phyloP scores from a whole-genome alignment of 148 eudicot genomes.

The Heliosperma pusillum region DNA sequence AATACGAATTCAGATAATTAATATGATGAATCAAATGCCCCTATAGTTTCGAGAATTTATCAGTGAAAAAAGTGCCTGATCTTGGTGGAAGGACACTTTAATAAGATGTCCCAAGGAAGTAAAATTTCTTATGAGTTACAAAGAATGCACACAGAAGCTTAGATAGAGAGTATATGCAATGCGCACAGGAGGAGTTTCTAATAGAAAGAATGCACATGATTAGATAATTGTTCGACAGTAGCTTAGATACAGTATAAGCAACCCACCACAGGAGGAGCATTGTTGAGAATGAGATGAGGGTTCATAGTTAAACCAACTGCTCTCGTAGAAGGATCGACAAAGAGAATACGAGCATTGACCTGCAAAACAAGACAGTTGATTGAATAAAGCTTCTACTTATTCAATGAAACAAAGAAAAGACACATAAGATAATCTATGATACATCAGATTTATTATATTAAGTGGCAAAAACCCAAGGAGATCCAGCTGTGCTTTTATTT shows the following conservation, averaged over 20 bases:
- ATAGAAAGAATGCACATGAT: conserved; percentile 4
- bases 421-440: background rate
- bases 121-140: background rate
- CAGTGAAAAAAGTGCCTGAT: background rate
- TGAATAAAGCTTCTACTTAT: background rate
- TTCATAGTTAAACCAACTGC: conserved; percentile 93
- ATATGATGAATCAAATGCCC: background rate
- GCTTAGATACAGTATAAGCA: conserved; percentile 8
- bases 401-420: conserved; percentile 2
- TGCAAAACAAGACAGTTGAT: conserved; percentile 17
- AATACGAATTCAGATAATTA: background rate
- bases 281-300: conserved; percentile 76
- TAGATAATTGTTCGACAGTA: conserved; percentile 3
- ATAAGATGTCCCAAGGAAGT: background rate
- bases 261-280: conserved; percentile 83
- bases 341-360: conserved; percentile 92
- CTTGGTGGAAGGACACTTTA: background rate
- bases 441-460: background rate
- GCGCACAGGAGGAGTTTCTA: too few species aligned
- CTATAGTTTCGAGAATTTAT: too few species aligned
- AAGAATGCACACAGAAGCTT: too few species aligned
- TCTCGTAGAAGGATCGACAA: conserved; percentile 88
- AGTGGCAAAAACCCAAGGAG: background rate
- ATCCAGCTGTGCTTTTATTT: background rate
- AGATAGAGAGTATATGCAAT: too few species aligned